These are phyloP conservation scores for Prinsepia uniflora DNA, from an alignment of 306 rosid genomes.

Conservation along the genomic window DNA sequence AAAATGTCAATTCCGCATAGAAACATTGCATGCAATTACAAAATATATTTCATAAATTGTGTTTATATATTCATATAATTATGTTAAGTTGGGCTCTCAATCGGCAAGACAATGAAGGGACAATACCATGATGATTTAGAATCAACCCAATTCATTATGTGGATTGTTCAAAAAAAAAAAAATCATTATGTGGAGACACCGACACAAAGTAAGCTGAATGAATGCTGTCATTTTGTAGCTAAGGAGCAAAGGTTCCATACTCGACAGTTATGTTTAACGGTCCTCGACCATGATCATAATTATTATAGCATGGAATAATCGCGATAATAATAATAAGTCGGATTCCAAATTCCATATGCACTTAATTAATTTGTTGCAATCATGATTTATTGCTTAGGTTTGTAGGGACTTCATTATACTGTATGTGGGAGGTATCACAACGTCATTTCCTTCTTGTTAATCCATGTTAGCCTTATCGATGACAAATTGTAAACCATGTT, in stretches of 20 bases:
- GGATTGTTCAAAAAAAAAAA: too few relatives aligned
- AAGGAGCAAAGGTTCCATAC: not conserved
- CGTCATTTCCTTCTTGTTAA: not conserved
- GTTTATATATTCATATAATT: not conserved
- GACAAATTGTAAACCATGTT: constrained; percentile 17
- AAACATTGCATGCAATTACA: too few relatives aligned
- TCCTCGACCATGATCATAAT: not conserved
- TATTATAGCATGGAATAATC: constrained; percentile 6
- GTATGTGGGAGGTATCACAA: constrained; percentile 7
- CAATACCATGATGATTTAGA: not conserved
- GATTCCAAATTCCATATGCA: not conserved
- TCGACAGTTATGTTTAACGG: constrained; percentile 14
- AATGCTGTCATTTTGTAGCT: constrained; percentile 7
- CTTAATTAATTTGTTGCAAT: constrained; percentile 18
- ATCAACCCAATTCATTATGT: not conserved
- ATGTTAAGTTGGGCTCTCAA: not conserved
- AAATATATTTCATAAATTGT: too few relatives aligned
- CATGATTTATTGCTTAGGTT: constrained; percentile 14
- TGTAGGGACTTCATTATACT: constrained; percentile 9
- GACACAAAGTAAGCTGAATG: not conserved
- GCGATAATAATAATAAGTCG: not conserved
- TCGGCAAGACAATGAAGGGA: not conserved
- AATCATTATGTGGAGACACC: not conserved
- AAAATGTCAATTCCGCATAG: too few relatives aligned
- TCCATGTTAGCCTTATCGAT: constrained; percentile 19